Percentiles rank a stretch among this genome's conserved stretches.
Conservation (phyloP, 2,329 filamentous ascomycete genomes). For the Pyrenochaeta sp. region DNA sequence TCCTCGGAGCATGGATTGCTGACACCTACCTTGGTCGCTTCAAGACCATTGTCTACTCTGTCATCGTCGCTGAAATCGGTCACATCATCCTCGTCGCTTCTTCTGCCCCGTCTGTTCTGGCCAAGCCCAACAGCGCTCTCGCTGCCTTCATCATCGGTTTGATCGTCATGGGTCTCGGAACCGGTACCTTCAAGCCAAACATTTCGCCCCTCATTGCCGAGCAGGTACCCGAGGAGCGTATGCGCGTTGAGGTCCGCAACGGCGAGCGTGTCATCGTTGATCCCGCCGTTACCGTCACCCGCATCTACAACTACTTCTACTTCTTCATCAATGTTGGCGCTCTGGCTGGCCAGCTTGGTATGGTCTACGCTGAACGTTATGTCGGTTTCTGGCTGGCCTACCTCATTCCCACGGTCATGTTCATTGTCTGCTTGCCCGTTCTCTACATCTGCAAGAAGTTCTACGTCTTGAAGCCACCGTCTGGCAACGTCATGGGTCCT, state of each 20-base stretch:
- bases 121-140: conserved; percentile 58
- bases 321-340: conserved; percentile 50
- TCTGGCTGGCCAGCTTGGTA: conserved; percentile 44
- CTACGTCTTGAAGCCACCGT: conserved; percentile 68
- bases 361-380: conserved; percentile 51
- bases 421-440: conserved; percentile 66
- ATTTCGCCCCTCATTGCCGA: conserved; percentile 65
- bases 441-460: conserved; percentile 66
- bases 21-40: conserved; percentile 69
- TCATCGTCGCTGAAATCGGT: conserved; percentile 65
- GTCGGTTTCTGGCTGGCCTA: conserved; percentile 78
- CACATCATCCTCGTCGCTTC: conserved; percentile 63
- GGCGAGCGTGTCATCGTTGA: conserved; percentile 71
- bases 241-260: conserved; percentile 49
- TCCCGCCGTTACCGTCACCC: conserved; percentile 69
- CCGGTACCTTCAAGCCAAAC: conserved; percentile 75
- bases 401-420: conserved; percentile 71
- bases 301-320: conserved; percentile 67
- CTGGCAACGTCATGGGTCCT: conserved; percentile 72
- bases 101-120: conserved; percentile 60
- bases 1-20: conserved; percentile 65
- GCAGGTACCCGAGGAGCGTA: conserved; percentile 68
- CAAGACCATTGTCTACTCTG: conserved; percentile 65
- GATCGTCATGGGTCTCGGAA: conserved; percentile 70
- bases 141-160: conserved; percentile 64